Conservation (phyloP, 2,329 filamentous ascomycete genomes). For the Talaromyces rugulosus region DNA sequence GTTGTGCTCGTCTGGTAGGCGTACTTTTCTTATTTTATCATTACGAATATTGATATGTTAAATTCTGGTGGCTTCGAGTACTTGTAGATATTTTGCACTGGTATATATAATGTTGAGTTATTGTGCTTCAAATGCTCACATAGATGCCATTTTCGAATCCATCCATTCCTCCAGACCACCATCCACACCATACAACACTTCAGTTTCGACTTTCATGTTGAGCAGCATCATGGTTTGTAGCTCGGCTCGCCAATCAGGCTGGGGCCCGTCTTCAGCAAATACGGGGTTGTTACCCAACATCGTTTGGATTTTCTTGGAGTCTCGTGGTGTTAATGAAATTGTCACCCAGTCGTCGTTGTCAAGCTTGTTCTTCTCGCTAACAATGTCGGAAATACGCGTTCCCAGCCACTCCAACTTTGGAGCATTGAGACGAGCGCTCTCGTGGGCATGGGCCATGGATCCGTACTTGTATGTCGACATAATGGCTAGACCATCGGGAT, state of each 20-base stretch:
- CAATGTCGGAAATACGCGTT: slow-evolving; percentile 41
- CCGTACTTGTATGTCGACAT: slow-evolving; percentile 61
- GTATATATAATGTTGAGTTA: background rate
- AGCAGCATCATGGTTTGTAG: slow-evolving; percentile 60
- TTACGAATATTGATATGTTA: background rate
- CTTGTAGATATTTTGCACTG: background rate
- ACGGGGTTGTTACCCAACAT: slow-evolving; percentile 49
- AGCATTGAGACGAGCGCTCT: slow-evolving; percentile 45
- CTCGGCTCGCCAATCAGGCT: slow-evolving; percentile 47
- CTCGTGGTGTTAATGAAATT: slow-evolving; percentile 48
- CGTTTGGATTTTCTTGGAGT: slow-evolving; percentile 50
- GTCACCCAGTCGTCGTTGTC: slow-evolving; percentile 21
- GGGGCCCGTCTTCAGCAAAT: slow-evolving; percentile 40
- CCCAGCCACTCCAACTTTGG: slow-evolving; percentile 56
- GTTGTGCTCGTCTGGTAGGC: background rate
- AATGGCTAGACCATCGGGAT: slow-evolving; percentile 61
- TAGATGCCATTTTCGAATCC: slow-evolving; percentile 27
- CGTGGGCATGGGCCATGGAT: slow-evolving; percentile 52
- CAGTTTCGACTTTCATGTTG: slow-evolving; percentile 60
- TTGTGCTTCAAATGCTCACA: background rate
- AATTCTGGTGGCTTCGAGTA: background rate
- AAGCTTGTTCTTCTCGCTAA: slow-evolving; percentile 22
- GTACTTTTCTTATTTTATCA: background rate
- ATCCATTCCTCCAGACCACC: slow-evolving; percentile 43
- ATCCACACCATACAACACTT: slow-evolving; percentile 46